Conservation (phyloP, 306 rosid genomes). For the Crotalaria pallida region DNA sequence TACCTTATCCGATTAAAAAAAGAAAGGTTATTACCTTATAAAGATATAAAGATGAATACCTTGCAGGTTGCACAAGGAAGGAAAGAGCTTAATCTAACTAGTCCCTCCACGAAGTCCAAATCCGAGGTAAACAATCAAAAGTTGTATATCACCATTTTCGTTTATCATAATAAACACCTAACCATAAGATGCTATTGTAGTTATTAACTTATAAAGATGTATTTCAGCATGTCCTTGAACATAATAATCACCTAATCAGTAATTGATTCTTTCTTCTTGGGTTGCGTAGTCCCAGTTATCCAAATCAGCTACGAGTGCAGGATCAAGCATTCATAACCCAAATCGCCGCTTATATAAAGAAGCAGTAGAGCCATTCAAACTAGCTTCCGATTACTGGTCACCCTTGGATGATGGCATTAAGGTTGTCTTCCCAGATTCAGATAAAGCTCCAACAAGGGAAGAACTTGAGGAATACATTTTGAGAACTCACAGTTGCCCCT, state of each 20-base stretch:
- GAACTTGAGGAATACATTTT: constrained; percentile 33
- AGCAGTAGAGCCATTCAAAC: background rate
- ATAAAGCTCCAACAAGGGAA: constrained; percentile 36
- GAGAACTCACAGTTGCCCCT: constrained; percentile 16
- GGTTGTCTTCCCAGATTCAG: constrained; percentile 33
- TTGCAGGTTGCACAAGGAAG: constrained; percentile 53
- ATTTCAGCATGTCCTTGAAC: background rate
- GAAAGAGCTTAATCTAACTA: constrained; percentile 46
- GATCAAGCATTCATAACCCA: constrained; percentile 14
- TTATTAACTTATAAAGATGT: too few relatives aligned
- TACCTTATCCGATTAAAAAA: too few relatives aligned
- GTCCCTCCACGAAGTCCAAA: constrained; percentile 33
- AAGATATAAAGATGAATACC: constrained; percentile 14
- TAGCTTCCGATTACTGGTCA: constrained; percentile 51
- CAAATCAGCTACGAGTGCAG: constrained; percentile 22
- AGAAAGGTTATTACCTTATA: too few relatives aligned
- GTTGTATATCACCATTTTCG: background rate
- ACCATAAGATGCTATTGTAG: background rate
- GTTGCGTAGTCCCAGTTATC: constrained; percentile 24
- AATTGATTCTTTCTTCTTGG: constrained; percentile 16
- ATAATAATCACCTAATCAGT: background rate
- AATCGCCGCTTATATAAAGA: background rate
- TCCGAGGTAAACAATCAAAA: constrained; percentile 40
- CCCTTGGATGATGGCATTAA: constrained; percentile 66
- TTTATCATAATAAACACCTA: background rate